Percentiles rank a stretch among this genome's conserved stretches.
phyloP scores from a whole-genome alignment of 495 filamentous ascomycete genomes.

The Penicillium cataractarum region DNA sequence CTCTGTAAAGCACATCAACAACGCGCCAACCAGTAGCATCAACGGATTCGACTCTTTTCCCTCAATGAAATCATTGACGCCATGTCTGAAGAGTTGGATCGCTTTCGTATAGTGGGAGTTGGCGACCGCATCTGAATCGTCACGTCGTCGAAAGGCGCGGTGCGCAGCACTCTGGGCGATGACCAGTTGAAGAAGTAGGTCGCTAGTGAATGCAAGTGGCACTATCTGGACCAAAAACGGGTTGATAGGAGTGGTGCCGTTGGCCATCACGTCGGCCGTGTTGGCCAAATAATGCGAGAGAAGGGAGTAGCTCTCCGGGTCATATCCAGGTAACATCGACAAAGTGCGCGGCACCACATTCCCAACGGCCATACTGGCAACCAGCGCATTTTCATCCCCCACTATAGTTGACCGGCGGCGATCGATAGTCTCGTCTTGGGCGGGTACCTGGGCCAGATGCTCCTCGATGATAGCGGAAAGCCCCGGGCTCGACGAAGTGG shows the following conservation, averaged over 20 bases:
- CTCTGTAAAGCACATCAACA: constrained; percentile 47
- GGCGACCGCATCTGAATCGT: constrained; percentile 40
- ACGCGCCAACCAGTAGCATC: constrained; percentile 40
- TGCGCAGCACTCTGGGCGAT: constrained; percentile 45
- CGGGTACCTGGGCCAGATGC: not conserved
- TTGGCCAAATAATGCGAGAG: constrained; percentile 43
- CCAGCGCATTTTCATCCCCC: constrained; percentile 7
- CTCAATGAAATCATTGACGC: constrained; percentile 41
- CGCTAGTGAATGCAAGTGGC: constrained; percentile 42
- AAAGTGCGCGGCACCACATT: constrained; percentile 34
- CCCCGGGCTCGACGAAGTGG: constrained; percentile 19
- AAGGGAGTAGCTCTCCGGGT: constrained; percentile 37
- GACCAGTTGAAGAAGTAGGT: constrained; percentile 41
- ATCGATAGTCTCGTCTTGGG: constrained; percentile 2
- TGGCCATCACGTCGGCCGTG: constrained; percentile 45
- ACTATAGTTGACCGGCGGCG: constrained; percentile 7
- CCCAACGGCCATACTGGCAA: constrained; percentile 18
- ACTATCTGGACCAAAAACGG: constrained; percentile 45
- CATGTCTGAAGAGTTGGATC: constrained; percentile 36
- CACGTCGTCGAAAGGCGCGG: constrained; percentile 38
- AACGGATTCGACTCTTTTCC: constrained; percentile 43
- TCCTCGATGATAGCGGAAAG: constrained; percentile 16
- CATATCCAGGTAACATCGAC: constrained; percentile 41
- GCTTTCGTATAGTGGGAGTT: constrained; percentile 42
- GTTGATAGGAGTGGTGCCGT: constrained; percentile 42